Percentiles rank a stretch among this genome's conserved stretches.
phyloP scores from a whole-genome alignment of 1,139 yeast species.

The Blastobotrys capitulatus region DNA sequence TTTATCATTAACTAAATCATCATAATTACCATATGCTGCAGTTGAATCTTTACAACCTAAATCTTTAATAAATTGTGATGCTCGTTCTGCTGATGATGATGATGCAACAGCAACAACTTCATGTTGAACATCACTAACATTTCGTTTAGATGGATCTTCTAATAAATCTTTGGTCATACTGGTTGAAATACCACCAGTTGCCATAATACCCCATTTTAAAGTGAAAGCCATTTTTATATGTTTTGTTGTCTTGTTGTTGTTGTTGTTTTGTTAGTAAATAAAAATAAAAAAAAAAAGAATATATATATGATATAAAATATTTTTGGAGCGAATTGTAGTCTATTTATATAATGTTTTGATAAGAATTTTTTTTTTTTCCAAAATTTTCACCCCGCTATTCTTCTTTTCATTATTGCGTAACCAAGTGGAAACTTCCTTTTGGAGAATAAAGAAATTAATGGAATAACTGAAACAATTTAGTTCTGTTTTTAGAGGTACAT shows the following conservation, averaged over 20 bases:
- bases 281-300: not conserved
- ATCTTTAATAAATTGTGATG: slow-evolving; percentile 24
- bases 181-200: slow-evolving; percentile 30
- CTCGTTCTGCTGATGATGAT: slow-evolving; percentile 25
- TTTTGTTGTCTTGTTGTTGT: not conserved
- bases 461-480: no score
- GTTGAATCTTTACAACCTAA: slow-evolving; percentile 16
- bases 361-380: no score
- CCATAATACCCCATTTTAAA: slow-evolving; percentile 26
- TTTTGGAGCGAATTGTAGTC: no score
- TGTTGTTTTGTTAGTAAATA: not conserved
- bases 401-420: no score
- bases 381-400: no score
- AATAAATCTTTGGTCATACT: slow-evolving; percentile 28
- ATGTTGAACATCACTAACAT: slow-evolving; percentile 29
- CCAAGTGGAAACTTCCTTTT: no score
- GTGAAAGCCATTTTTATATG: slow-evolving; percentile 19
- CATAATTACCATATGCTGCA: slow-evolving; percentile 32
- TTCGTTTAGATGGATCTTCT: slow-evolving; percentile 26
- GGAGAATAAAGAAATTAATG: no score
- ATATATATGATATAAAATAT: not conserved
- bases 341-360: no score
- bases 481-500: no score
- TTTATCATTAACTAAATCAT: slow-evolving; percentile 39
- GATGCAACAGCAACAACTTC: slow-evolving; percentile 33